Evolutionary conservation across 306 rosid genomes (phyloP).

Genomic region (Castanopsis chinensis): DNA sequence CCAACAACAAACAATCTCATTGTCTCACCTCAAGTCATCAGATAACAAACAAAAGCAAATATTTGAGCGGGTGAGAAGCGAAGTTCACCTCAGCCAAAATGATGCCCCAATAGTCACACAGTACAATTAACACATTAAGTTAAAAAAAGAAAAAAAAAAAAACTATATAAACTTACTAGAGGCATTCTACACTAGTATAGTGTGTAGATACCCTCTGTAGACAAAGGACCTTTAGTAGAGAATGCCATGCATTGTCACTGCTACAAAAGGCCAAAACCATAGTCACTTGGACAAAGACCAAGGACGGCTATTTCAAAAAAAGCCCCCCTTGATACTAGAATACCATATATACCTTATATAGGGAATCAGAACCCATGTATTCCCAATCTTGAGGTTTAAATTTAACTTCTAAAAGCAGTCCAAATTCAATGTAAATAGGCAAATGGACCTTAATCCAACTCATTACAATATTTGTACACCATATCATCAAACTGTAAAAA

Average conservation of each 20-base stretch:
- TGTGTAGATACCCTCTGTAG: neutral
- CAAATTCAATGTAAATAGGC: no score
- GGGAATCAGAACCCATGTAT: no score
- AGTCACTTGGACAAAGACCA: no score
- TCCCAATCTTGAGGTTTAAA: no score
- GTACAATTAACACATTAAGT: neutral
- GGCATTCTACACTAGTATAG: neutral
- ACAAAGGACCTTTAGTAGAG: neutral
- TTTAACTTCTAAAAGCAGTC: no score
- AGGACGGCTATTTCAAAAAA: no score
- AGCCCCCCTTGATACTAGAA: no score
- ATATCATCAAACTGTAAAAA: no score
- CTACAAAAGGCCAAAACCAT: no score
- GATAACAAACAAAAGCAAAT: neutral
- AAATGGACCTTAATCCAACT: no score
- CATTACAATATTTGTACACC: no score
- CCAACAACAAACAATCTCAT: neutral
- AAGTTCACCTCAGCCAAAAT: constrained; percentile 2
- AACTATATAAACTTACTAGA: neutral
- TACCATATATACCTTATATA: no score
- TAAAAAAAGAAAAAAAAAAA: neutral
- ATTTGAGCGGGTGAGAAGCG: neutral
- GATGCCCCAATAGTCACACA: neutral
- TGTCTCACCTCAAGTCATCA: neutral
- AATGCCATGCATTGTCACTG: neutral